Conservation (phyloP, 257 asterid species). For the Solanum ossicruentum region DNA sequence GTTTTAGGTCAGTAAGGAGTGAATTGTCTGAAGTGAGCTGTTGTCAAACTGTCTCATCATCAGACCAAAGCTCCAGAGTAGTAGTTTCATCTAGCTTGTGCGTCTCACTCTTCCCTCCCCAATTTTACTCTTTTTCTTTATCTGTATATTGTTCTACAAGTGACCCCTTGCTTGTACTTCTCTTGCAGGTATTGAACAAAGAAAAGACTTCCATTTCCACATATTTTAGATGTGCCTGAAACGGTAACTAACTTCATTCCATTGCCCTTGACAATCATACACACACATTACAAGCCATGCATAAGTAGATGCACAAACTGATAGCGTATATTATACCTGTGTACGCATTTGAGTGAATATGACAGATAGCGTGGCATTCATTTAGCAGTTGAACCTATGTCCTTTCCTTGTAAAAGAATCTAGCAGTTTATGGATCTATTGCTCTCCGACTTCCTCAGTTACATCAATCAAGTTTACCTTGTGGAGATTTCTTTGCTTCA, state of each 20-base stretch:
- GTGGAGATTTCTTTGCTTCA: not conserved
- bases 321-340: not conserved
- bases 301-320: not conserved
- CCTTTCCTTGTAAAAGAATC: not conserved
- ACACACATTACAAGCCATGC: not conserved
- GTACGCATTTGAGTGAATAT: not conserved
- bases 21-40: slow-evolving; percentile 9
- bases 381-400: not conserved
- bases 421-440: not conserved
- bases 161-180: not conserved
- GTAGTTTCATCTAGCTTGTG: slow-evolving; percentile 7
- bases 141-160: not conserved
- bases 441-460: not conserved
- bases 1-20: slow-evolving; percentile 10
- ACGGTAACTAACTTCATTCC: not conserved
- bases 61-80: not conserved
- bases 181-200: not conserved
- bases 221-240: not conserved
- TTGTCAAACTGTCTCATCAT: not conserved
- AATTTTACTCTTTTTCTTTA: not conserved
- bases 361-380: not conserved
- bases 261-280: not conserved
- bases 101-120: slow-evolving; percentile 2
- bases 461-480: not conserved
- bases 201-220: not conserved